A percentile compares a stretch with the other conserved stretches of the same genome.
Evolutionary conservation across 208 protist species (phyloP).

Genomic region (Leishmania mexicana): DNA sequence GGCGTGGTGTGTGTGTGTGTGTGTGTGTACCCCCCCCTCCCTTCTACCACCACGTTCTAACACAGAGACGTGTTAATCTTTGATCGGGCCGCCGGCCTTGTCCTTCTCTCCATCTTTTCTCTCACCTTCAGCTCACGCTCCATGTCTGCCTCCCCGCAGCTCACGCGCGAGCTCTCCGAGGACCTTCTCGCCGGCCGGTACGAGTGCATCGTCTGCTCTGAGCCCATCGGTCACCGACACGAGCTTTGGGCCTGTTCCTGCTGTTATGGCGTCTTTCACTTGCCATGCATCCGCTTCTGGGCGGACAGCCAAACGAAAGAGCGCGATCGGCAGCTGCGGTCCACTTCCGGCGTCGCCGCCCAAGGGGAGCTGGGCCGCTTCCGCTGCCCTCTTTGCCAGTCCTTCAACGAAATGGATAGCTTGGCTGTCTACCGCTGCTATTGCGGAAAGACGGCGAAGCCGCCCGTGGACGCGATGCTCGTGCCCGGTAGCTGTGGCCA

Average conservation of each 20-base stretch:
- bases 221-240: conserved; percentile 46
- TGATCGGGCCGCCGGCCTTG: background rate
- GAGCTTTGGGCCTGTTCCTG: conserved; percentile 63
- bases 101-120: background rate
- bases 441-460: conserved; percentile 72
- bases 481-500: conserved; percentile 84
- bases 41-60: background rate
- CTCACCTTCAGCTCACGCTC: background rate
- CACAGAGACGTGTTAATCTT: background rate
- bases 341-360: conserved; percentile 23
- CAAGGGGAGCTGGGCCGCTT: conserved; percentile 43
- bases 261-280: conserved; percentile 81
- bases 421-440: conserved; percentile 63
- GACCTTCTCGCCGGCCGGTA: conserved; percentile 57
- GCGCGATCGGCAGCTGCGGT: conserved; percentile 41
- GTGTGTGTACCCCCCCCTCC: background rate
- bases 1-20: background rate
- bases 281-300: conserved; percentile 71
- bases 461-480: conserved; percentile 56
- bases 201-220: conserved; percentile 78
- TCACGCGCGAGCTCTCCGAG: conserved; percentile 41
- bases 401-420: conserved; percentile 24
- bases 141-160: conserved; percentile 35
- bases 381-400: conserved; percentile 76
- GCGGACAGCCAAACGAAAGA: conserved; percentile 48